Evolutionary conservation across 139 green algal genomes (phyloP).

Genomic region (Diplosphaera chodatii): DNA sequence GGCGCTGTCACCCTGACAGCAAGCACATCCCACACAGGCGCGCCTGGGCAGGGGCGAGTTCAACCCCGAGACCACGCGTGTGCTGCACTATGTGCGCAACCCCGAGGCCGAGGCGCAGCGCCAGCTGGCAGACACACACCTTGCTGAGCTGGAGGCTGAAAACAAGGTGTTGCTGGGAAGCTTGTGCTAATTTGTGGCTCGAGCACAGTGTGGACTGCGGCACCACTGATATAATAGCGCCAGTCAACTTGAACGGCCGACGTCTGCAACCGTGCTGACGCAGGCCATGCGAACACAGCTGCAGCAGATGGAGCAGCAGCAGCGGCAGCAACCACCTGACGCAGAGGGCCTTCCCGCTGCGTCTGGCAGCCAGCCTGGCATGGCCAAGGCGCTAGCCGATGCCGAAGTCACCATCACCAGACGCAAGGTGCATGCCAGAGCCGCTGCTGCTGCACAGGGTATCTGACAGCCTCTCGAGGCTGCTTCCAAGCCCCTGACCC

Average conservation of each 20-base stretch:
- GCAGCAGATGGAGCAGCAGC: conserved; percentile 1
- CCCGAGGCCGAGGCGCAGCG: conserved; percentile 41
- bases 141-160: conserved; percentile 31
- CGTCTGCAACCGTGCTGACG: background rate
- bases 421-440: conserved; percentile 19
- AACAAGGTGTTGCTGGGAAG: conserved; percentile 14
- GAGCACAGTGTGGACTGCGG: too few species aligned
- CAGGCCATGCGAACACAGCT: conserved; percentile 10
- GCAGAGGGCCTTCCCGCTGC: too few species aligned
- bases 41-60: conserved; percentile 62
- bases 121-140: conserved; percentile 9
- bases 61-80: conserved; percentile 41
- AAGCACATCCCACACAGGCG: conserved; percentile 21
- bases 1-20: too few species aligned
- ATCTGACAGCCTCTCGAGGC: too few species aligned
- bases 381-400: background rate
- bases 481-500: too few species aligned
- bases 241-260: background rate
- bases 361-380: background rate
- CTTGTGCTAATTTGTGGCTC: too few species aligned
- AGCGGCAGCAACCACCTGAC: too few species aligned
- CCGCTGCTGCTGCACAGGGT: background rate
- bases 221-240: too few species aligned
- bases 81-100: conserved; percentile 75
- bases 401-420: conserved; percentile 40